phyloP scores from a whole-genome alignment of 257 asterid genomes.

The Solanum chiquidenum region DNA sequence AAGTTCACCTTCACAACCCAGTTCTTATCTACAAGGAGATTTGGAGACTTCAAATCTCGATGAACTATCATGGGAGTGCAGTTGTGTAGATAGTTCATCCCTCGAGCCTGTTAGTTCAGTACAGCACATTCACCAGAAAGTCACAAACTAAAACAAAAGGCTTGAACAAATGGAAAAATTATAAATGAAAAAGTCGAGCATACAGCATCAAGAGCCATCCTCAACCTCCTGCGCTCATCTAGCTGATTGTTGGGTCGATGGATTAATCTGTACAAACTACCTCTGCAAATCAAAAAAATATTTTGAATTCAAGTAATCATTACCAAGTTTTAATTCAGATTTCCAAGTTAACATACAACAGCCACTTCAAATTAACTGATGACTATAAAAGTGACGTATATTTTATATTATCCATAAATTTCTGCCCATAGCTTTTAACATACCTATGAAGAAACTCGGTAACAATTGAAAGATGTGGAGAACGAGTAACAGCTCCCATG shows the following conservation, averaged over 20 bases:
- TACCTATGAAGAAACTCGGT: slow-evolving; percentile 97
- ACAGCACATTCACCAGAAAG: neutral
- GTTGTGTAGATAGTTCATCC: slow-evolving; percentile 96
- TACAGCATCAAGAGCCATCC: slow-evolving; percentile 96
- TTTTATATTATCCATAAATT: neutral
- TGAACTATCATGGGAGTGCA: slow-evolving; percentile 85
- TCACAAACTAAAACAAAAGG: neutral
- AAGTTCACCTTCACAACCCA: slow-evolving; percentile 89
- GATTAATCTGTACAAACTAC: slow-evolving; percentile 84
- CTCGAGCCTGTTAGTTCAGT: slow-evolving; percentile 58
- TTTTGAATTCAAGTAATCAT: slow-evolving; percentile 6
- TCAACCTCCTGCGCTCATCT: slow-evolving; percentile 84
- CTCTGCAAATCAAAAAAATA: slow-evolving; percentile 45
- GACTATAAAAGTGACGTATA: neutral
- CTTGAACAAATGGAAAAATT: neutral
- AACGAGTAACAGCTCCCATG: slow-evolving; percentile 98
- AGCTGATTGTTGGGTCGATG: slow-evolving; percentile 92
- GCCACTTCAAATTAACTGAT: neutral
- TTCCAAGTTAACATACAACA: neutral
- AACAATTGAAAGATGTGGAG: slow-evolving; percentile 89
- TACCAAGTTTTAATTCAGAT: neutral
- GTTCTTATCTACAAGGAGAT: slow-evolving; percentile 93
- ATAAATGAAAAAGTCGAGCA: slow-evolving; percentile 18
- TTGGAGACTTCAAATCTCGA: slow-evolving; percentile 95
- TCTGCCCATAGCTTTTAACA: slow-evolving; percentile 9